Base-by-base conservation (phyloP, 2,329 filamentous ascomycete genomes). In the Ophiosphaerella herpotricha region DNA sequence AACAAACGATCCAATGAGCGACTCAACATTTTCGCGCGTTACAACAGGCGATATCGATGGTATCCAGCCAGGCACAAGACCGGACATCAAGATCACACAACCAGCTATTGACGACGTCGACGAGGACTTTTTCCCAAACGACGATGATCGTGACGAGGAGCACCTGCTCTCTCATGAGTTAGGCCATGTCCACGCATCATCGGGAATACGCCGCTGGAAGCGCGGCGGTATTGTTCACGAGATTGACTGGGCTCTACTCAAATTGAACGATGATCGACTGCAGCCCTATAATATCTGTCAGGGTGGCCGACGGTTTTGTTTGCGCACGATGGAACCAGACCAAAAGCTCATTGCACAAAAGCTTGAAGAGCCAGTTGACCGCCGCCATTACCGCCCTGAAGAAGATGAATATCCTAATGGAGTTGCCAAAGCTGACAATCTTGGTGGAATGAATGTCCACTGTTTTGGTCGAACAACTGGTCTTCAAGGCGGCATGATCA, bases 221-320 rank as follows among this genome's bases (percentile, higher is more conserved):
- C 82, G 87, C 51, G 80, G 88, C 53, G 86, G 87, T 4, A 77
- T 95, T 21, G 79, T 90, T 5, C 93, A 97, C 69, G 93, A 97
- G 72, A 91, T 97, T 38, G 93, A 97, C 72, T 97, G 93, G 93
- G 91, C 92, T 0, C 78, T 97, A 2, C 91, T 97, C 61, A 85
- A 89, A 59, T 90, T 97, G 56, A 78, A 87, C 9, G 79, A 86
- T 4, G 82, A 86, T 9, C 85, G 93, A 1, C 77, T 86, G 12
- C 89, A 93, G 3, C 78, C 82, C 0, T 82, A 84, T 51, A 97
- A 97, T 61, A 74, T 83, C 9, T 87, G 96, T 18, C 84, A 84
- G 53, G 80, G 77, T 23, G 79, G 75, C 35, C 68, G 64, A 29
- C 73, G 74, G 41, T 78, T 68, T 50, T 72, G 66, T 45, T 49